These are phyloP conservation scores for Globisporangium cylindrosporum DNA, from an alignment of 352 stramenopile genomes.

Conservation along the genomic window DNA sequence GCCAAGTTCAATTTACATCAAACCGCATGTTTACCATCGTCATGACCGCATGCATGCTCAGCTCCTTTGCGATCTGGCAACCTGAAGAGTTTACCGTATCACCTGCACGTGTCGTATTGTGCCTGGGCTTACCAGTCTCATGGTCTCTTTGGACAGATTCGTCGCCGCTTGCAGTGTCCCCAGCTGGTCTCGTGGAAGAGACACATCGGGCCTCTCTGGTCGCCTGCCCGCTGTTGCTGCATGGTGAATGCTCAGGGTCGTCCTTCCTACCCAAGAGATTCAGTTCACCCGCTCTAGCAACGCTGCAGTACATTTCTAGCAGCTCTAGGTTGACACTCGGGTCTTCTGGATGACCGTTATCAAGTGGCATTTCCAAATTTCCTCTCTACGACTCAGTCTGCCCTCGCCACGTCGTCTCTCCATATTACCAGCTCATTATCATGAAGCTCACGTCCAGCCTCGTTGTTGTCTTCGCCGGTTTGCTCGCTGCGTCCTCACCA, in stretches of 20 bases:
- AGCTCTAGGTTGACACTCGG: not conserved
- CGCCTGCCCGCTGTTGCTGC: not conserved
- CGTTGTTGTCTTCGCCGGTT: not conserved
- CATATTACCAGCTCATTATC: not conserved
- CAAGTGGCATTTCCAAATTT: not conserved
- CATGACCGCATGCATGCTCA: not conserved
- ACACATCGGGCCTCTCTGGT: not conserved
- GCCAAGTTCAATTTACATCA: not conserved
- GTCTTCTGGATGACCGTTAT: not conserved
- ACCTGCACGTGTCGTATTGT: not conserved
- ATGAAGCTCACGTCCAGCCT: slow-evolving; percentile 4
- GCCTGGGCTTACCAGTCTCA: not conserved
- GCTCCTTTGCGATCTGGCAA: not conserved
- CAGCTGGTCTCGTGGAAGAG: slow-evolving; percentile 5
- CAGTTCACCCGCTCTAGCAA: not conserved
- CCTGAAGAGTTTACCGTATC: not conserved
- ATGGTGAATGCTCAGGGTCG: not conserved
- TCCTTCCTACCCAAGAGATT: not conserved
- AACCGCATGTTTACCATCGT: not conserved
- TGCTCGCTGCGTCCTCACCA: not conserved
- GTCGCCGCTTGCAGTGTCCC: not conserved
- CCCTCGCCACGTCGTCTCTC: not conserved
- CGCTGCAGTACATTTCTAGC: not conserved
- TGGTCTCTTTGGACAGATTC: not conserved
- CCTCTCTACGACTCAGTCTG: not conserved